phyloP scores from a whole-genome alignment of 805 yeast species.

The Soucietia sequanensis region DNA sequence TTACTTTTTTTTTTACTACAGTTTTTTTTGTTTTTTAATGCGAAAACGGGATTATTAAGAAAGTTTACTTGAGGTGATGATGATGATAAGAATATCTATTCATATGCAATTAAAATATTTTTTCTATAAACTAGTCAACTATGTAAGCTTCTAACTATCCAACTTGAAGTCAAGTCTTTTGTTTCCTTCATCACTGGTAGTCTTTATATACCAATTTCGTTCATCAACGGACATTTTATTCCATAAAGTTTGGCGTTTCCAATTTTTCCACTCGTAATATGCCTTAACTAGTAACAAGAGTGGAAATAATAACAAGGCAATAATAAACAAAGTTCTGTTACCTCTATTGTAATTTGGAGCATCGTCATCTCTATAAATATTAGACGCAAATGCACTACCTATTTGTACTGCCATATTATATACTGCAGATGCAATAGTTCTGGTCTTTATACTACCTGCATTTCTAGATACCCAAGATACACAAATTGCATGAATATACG shows the following conservation, averaged over 20 bases:
- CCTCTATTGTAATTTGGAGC: conserved; percentile 27
- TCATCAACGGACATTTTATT: conserved; percentile 16
- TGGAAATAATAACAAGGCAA: conserved; percentile 19
- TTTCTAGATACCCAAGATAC: conserved; percentile 29
- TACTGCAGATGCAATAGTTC: conserved; percentile 28
- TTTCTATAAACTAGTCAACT: conserved; percentile 8
- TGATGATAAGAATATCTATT: no score
- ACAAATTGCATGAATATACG: conserved; percentile 24
- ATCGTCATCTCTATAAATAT: conserved; percentile 27
- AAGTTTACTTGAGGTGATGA: no score
- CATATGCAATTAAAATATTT: background rate
- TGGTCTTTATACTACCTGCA: conserved; percentile 21
- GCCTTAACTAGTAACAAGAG: conserved; percentile 16
- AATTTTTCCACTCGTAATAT: conserved; percentile 24
- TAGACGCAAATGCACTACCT: conserved; percentile 22
- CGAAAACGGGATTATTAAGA: no score
- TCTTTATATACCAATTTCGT: conserved; percentile 14
- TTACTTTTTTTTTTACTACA: no score
- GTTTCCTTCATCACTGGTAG: conserved; percentile 20
- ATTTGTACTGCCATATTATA: conserved; percentile 26
- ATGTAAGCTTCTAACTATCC: no score
- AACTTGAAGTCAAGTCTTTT: conserved; percentile 24
- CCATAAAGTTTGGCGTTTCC: conserved; percentile 14
- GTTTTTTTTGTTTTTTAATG: no score
- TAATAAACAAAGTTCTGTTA: conserved; percentile 18